Evolutionary conservation across 345 rosid genomes (phyloP), one percentile per base, ranked within the genome.

Genomic region (Lepidium africanum): DNA sequence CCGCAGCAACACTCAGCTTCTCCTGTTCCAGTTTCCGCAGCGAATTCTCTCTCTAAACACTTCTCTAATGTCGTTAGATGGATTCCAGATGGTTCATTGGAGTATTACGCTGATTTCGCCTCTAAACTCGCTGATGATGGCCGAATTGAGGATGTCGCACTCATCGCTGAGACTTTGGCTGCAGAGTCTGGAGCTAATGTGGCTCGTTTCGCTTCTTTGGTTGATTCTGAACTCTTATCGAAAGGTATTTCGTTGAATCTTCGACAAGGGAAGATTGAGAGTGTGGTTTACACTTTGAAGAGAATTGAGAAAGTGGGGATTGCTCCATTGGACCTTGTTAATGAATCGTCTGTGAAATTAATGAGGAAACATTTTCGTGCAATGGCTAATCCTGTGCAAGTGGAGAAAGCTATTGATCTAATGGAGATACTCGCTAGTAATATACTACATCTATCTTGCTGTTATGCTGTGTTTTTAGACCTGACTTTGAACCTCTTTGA

Each of bases 341-440:
- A 84, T 50, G 80, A 72, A 8, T 73, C 45, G 12, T 77, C 74
- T 25, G 30, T 84, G 77, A 75, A 79, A 19, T 55, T 79, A 71
- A 71, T 90, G 66, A 84, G 78, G 49, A 82, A 47, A 30, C 92
- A 80, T 59, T 88, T 88, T 74, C 72, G 72, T 23, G 79, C 86
- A 69, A 76, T 85, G 73, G 78, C 79, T 65, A 76, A 79, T 38
- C 70, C 74, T 48, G 79, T 84, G 52, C 80, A 78, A 64, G 81
- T 86, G 46, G 85, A 80, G 79, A 75, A 74, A 68, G 65, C 82
- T 73, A 80, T 88, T 62, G 80, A 76, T 14, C 75, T 85, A 43
- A 73, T 87, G 86, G 98, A 88, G 85, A 74, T 73, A 76, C 87
- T 92, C 48, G 83, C 84, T 2, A 93, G 98, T 93, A 67, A 71